Evolutionary conservation across 257 asterid species (phyloP).

Genomic region (Orobanche coerulescens): DNA sequence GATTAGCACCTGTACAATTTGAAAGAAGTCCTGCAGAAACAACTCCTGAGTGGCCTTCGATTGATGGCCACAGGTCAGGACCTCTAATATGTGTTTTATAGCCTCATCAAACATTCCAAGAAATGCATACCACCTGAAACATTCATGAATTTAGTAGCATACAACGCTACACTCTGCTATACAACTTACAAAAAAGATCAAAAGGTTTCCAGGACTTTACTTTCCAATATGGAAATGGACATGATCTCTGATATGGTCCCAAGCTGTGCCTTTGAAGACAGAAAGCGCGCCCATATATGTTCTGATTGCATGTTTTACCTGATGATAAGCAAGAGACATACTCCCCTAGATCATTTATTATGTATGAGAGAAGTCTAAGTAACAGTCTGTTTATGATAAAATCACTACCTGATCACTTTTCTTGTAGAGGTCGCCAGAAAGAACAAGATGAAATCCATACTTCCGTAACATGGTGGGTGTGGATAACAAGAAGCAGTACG

Average conservation of each 20-base stretch:
- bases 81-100: conserved; percentile 71
- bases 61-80: conserved; percentile 90
- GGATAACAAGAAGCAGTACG: conserved; percentile 86
- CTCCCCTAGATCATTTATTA: conserved; percentile 22
- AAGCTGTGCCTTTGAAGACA: conserved; percentile 73
- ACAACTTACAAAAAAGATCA: background rate
- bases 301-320: conserved; percentile 96
- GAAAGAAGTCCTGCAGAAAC: conserved; percentile 77
- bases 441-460: conserved; percentile 97
- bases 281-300: conserved; percentile 86
- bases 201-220: conserved; percentile 39
- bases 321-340: conserved; percentile 26
- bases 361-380: conserved; percentile 10
- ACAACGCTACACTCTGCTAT: background rate
- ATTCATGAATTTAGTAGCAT: conserved; percentile 23
- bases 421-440: conserved; percentile 93
- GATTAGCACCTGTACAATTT: conserved; percentile 65
- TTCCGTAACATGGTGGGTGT: conserved; percentile 75
- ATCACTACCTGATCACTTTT: conserved; percentile 85
- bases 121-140: conserved; percentile 87
- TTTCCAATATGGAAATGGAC: conserved; percentile 95
- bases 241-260: conserved; percentile 93
- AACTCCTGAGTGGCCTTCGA: conserved; percentile 75
- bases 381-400: conserved; percentile 11
- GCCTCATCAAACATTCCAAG: conserved; percentile 92